Evolutionary conservation across 2,329 filamentous ascomycete genomes (phyloP).

Genomic region (Cephalotrichum gorgonifer): DNA sequence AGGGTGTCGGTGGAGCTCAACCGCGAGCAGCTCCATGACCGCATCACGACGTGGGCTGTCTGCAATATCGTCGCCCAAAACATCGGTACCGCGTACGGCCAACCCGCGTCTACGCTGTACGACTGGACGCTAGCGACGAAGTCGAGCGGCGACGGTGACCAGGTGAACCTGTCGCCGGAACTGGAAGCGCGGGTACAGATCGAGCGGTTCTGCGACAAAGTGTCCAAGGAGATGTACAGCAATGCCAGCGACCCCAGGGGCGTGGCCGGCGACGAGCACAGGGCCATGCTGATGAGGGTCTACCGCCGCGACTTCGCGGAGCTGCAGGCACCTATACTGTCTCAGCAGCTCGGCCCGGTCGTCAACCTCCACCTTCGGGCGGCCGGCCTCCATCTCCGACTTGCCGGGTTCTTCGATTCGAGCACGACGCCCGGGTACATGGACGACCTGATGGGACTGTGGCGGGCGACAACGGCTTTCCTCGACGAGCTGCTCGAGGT

Average conservation of each 20-base stretch:
- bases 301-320: slow-evolving; percentile 56
- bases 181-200: slow-evolving; percentile 60
- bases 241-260: slow-evolving; percentile 64
- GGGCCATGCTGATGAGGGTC: slow-evolving; percentile 55
- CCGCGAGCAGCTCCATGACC: slow-evolving; percentile 68
- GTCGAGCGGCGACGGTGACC: slow-evolving; percentile 46
- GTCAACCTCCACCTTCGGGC: slow-evolving; percentile 60
- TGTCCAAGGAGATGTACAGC: slow-evolving; percentile 70
- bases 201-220: slow-evolving; percentile 66
- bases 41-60: slow-evolving; percentile 72
- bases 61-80: slow-evolving; percentile 78
- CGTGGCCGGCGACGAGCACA: slow-evolving; percentile 56
- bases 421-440: slow-evolving; percentile 61
- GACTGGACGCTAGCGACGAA: slow-evolving; percentile 61
- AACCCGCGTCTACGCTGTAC: slow-evolving; percentile 68
- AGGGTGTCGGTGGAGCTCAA: slow-evolving; percentile 64
- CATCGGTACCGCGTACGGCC: slow-evolving; percentile 74
- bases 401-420: slow-evolving; percentile 74
- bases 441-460: slow-evolving; percentile 65
- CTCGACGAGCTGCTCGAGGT: slow-evolving; percentile 54
- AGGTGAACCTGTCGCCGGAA: slow-evolving; percentile 48
- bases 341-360: slow-evolving; percentile 45
- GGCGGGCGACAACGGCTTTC: slow-evolving; percentile 60
- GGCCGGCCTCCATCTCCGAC: slow-evolving; percentile 62
- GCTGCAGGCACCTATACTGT: slow-evolving; percentile 49